Conservation (phyloP, 352 stramenopile genomes). For the Pythium apleroticum region DNA sequence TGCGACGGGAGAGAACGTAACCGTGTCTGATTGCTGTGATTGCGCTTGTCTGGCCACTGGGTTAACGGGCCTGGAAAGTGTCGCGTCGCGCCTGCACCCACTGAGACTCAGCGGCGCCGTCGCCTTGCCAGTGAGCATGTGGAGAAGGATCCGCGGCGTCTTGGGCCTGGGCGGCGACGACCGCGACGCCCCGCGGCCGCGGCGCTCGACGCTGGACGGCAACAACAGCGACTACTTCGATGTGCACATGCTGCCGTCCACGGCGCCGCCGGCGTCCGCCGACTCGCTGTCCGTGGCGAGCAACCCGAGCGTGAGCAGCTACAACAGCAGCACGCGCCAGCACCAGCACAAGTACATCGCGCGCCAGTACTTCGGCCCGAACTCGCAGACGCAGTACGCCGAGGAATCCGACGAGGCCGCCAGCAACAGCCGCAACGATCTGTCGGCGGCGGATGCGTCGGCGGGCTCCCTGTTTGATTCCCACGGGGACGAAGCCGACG, state of each 20-base stretch:
- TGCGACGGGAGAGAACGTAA: neutral
- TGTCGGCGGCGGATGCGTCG: neutral
- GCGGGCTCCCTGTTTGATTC: slow-evolving; percentile 1
- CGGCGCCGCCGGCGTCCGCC: slow-evolving; percentile 15
- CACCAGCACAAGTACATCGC: slow-evolving; percentile 51
- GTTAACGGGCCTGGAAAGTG: neutral
- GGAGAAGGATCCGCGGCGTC: slow-evolving; percentile 8
- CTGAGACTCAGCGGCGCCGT: neutral
- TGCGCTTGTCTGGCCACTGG: neutral
- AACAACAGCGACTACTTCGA: slow-evolving; percentile 16
- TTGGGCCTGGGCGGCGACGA: slow-evolving; percentile 9
- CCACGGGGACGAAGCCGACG: neutral
- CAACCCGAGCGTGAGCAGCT: slow-evolving; percentile 55
- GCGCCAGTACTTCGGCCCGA: slow-evolving; percentile 33
- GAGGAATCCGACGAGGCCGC: neutral
- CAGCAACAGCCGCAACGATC: neutral
- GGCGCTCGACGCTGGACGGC: slow-evolving; percentile 8
- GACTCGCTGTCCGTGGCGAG: slow-evolving; percentile 36
- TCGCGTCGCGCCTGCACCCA: neutral
- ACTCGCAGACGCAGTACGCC: slow-evolving; percentile 6
- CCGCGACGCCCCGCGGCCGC: neutral
- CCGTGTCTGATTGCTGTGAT: neutral
- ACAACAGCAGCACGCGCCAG: slow-evolving; percentile 46
- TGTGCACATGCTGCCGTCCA: neutral
- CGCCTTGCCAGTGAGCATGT: neutral